Base-by-base conservation (phyloP, 805 yeast genomes). In the Lachancea thermotolerans region DNA sequence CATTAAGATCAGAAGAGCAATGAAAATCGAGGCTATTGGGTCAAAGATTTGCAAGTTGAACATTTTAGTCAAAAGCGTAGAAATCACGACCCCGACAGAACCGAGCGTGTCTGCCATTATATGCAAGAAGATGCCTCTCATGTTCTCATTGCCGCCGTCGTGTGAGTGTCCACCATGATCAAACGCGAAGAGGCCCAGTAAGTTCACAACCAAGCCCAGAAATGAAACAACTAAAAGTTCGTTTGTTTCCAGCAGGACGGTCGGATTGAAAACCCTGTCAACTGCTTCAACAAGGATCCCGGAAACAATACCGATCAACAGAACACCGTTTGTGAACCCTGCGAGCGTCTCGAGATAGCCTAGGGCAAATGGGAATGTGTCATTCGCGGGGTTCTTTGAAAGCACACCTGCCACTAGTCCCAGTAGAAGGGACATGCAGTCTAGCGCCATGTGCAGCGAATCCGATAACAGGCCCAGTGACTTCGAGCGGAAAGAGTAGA, bases 61-160 rank as follows among this genome's bases (percentile, higher is more conserved):
- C 30, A 79, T 56, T 47, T 81, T 78, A 8, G 91, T 85, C 34
- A 93, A 66, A 4, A 88, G 44, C 0, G 99, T 91, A 0, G 97
- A 89, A 1, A 88, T 64, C n/a, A 93, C 90, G 14, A 95, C 99
- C 6, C 98, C 98, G 0, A 90, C 95, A 0, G 98, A 91, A 0
- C 99, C 99, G 35, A 93, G 69, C 0, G 98, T 90, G 57, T 93
- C 99, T 0, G 99, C 99, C 37, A 93, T 61, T 28, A 93, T 85
- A 56, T 93, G 99, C 37, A 93, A 69, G 57, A 93, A 93, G 4
- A 93, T 87, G 11, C 99, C 99, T 47, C 83, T 81, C 95, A 91
- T 85, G 62, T 91, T 91, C 35, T 77, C 82, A 53, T 78, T 75
- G 39, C 53, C 48, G 12, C 58, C 49, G 33, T 66, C 66, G 14